Percentiles rank a stretch among this genome's conserved stretches.
Evolutionary conservation across 768 basidiomycete genomes (phyloP).

Genomic region (Galerina marginata): DNA sequence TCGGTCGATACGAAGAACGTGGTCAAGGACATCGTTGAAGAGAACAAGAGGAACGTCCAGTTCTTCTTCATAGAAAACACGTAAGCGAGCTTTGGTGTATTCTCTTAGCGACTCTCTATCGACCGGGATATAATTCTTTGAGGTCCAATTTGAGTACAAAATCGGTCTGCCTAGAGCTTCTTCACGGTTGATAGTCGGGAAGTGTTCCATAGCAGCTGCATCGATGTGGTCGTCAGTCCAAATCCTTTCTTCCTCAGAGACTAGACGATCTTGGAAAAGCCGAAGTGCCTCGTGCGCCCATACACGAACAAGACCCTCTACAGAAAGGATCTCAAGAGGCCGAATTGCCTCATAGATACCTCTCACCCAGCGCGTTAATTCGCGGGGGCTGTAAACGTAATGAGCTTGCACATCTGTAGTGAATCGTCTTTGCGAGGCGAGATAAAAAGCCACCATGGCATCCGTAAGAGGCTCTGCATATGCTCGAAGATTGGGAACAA

Average conservation of each 20-base stretch:
- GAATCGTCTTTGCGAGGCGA: slow-evolving; percentile 92
- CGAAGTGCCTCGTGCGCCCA: slow-evolving; percentile 99
- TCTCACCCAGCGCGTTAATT: slow-evolving; percentile 96
- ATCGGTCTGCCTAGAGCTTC: slow-evolving; percentile 91
- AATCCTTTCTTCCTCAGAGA: slow-evolving; percentile 86
- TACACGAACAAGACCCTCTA: slow-evolving; percentile 94
- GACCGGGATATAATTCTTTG: slow-evolving; percentile 94
- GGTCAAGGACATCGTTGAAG: slow-evolving; percentile 98
- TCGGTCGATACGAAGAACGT: slow-evolving; percentile 96
- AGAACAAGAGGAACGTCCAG: slow-evolving; percentile 96
- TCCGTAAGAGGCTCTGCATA: slow-evolving; percentile 95
- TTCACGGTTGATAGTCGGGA: slow-evolving; percentile 88
- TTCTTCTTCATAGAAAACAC: slow-evolving; percentile 99
- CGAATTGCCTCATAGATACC: slow-evolving; percentile 97
- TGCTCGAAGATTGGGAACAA: slow-evolving; percentile 89
- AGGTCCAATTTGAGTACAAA: slow-evolving; percentile 99
- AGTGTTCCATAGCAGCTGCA: slow-evolving; percentile 80
- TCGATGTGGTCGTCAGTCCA: slow-evolving; percentile 98
- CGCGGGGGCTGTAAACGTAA: slow-evolving; percentile 98
- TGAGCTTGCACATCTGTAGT: slow-evolving; percentile 98
- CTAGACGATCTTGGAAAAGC: slow-evolving; percentile 96
- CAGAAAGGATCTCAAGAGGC: slow-evolving; percentile 89
- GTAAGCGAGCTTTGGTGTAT: slow-evolving; percentile 94
- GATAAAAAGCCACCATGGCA: slow-evolving; percentile 96
- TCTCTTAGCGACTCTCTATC: slow-evolving; percentile 92